These are phyloP conservation scores for Infundibulicybe gibba DNA, from an alignment of 768 basidiomycete genomes.

Conservation along the genomic window DNA sequence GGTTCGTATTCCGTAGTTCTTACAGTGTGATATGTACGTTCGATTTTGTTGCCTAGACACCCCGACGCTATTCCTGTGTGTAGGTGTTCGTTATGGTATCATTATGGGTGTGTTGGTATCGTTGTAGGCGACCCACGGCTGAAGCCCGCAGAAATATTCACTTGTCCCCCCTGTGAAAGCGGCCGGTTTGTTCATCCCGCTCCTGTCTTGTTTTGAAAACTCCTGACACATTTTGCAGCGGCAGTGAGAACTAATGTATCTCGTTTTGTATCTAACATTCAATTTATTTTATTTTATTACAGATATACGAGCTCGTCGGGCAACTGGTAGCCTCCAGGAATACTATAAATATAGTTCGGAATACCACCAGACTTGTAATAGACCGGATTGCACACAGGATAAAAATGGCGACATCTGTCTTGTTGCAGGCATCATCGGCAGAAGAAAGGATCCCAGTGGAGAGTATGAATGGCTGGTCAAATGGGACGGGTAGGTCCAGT, in stretches of 20 bases:
- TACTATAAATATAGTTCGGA: too few relatives aligned
- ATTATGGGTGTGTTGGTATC: conserved; percentile 48
- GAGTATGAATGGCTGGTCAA: conserved; percentile 31
- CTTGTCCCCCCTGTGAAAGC: conserved; percentile 38
- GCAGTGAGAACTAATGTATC: conserved; percentile 11
- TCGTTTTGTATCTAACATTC: too few relatives aligned
- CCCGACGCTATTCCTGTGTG: background rate
- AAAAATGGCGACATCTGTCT: conserved; percentile 18
- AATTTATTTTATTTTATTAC: too few relatives aligned
- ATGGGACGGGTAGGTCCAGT: conserved; percentile 32
- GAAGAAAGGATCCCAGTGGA: conserved; percentile 17
- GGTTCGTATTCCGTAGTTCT: conserved; percentile 2
- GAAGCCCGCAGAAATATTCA: conserved; percentile 22
- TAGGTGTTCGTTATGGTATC: conserved; percentile 46
- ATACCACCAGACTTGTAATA: conserved; percentile 14
- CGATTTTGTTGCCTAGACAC: background rate
- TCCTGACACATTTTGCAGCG: background rate
- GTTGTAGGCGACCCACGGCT: conserved; percentile 30
- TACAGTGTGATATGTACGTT: conserved; percentile 9
- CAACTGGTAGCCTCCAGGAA: too few relatives aligned
- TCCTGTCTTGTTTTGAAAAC: background rate
- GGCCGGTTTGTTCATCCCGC: conserved; percentile 21
- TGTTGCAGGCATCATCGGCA: conserved; percentile 32
- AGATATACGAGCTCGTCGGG: too few relatives aligned
- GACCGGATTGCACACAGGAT: conserved; percentile 23